These are phyloP conservation scores for Soucietia sequanensis DNA, from an alignment of 805 yeast genomes.

Conservation along the genomic window DNA sequence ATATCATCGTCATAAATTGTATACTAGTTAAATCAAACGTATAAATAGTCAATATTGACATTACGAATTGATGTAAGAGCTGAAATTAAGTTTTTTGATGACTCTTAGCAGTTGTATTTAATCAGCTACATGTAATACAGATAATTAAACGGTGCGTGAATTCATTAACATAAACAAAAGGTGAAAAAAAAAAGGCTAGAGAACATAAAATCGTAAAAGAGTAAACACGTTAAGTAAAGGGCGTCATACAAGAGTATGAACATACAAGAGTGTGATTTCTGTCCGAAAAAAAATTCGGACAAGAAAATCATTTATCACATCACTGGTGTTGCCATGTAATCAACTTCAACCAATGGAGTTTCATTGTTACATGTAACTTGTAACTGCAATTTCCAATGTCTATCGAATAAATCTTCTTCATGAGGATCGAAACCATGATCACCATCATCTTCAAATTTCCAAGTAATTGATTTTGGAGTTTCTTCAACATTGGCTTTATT, in stretches of 20 bases:
- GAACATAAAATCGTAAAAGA: slow-evolving; percentile 5
- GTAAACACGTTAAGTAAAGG: slow-evolving; percentile 3
- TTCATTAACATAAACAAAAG: too few species aligned
- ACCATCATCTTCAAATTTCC: slow-evolving; percentile 62
- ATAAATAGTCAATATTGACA: too few species aligned
- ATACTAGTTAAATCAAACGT: too few species aligned
- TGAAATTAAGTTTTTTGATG: too few species aligned
- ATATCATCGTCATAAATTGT: too few species aligned
- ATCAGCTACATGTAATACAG: too few species aligned
- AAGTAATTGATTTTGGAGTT: slow-evolving; percentile 49
- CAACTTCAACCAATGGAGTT: slow-evolving; percentile 65
- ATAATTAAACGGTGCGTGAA: too few species aligned
- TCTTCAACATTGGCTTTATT: slow-evolving; percentile 49
- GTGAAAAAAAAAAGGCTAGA: neutral
- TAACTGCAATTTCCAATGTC: slow-evolving; percentile 65
- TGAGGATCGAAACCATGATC: slow-evolving; percentile 53
- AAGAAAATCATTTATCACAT: too few species aligned
- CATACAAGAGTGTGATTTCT: neutral
- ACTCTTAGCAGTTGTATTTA: too few species aligned
- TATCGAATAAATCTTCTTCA: slow-evolving; percentile 44
- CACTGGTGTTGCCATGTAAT: slow-evolving; percentile 55
- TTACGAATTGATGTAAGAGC: too few species aligned
- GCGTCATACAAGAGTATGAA: neutral
- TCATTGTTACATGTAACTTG: slow-evolving; percentile 65
- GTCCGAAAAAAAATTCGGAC: too few species aligned